Percentiles rank a stretch among this genome's conserved stretches.
Conservation (phyloP, 73 alveolate genomes). For the Halteria grandinella region DNA sequence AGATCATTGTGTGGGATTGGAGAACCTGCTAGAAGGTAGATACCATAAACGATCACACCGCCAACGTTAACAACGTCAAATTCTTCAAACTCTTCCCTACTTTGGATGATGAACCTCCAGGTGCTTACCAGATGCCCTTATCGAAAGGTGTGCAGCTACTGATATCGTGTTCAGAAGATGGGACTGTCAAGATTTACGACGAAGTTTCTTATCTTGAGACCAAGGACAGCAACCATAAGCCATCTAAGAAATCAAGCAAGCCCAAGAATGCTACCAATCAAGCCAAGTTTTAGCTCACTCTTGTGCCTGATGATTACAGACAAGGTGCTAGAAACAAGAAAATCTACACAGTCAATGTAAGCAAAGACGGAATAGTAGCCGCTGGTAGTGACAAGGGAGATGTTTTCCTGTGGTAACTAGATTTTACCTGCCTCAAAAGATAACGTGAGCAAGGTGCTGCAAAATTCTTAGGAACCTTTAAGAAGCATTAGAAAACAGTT, state of each 20-base stretch:
- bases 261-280: not conserved
- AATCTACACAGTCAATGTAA: conserved; percentile 44
- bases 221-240: not conserved
- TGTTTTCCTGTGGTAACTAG: conserved; percentile 50
- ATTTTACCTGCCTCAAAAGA: conserved; percentile 8
- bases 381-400: conserved; percentile 64
- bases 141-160: conserved; percentile 9
- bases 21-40: conserved; percentile 23
- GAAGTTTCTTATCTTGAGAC: not conserved
- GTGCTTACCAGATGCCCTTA: too few species aligned
- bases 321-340: conserved; percentile 52
- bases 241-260: too few species aligned
- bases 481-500: conserved; percentile 41
- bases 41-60: conserved; percentile 32
- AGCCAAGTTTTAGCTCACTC: not conserved
- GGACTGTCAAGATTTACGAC: conserved; percentile 57
- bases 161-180: conserved; percentile 60
- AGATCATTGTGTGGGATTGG: conserved; percentile 57
- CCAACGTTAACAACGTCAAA: conserved; percentile 26
- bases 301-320: conserved; percentile 41
- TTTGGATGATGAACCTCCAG: too few species aligned
- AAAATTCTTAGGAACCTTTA: not conserved
- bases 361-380: conserved; percentile 45
- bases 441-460: conserved; percentile 3
- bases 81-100: conserved; percentile 36